Evolutionary conservation across 352 stramenopile species (phyloP).

Genomic region (Phytophthora fragariae): DNA sequence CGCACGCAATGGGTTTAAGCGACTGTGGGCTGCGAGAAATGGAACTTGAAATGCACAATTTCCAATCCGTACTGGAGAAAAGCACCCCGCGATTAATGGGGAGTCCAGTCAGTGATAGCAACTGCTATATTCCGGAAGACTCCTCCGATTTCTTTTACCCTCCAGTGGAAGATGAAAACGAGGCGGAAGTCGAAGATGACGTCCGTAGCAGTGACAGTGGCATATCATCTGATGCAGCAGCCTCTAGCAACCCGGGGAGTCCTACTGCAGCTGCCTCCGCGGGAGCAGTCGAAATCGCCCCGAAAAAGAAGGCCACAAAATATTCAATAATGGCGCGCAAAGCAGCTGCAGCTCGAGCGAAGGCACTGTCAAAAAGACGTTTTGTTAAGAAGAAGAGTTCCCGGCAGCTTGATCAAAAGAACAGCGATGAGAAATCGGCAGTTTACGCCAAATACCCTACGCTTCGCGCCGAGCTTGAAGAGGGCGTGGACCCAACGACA

Average conservation of each 20-base stretch:
- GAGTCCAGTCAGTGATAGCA: slow-evolving; percentile 38
- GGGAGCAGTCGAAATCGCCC: slow-evolving; percentile 22
- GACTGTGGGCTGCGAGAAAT: slow-evolving; percentile 85
- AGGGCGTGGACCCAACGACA: slow-evolving; percentile 56
- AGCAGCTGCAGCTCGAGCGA: slow-evolving; percentile 64
- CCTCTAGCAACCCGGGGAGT: slow-evolving; percentile 21
- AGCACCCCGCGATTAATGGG: slow-evolving; percentile 52
- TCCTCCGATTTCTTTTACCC: slow-evolving; percentile 57
- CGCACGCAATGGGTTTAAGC: slow-evolving; percentile 79
- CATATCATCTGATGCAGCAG: slow-evolving; percentile 26
- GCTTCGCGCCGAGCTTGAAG: slow-evolving; percentile 71
- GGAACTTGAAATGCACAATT: slow-evolving; percentile 80
- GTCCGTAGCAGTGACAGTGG: slow-evolving; percentile 31
- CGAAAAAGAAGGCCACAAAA: slow-evolving; percentile 50
- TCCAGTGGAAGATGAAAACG: slow-evolving; percentile 54
- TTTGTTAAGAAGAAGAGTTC: slow-evolving; percentile 56
- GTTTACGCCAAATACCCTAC: slow-evolving; percentile 69
- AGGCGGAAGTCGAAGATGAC: slow-evolving; percentile 53
- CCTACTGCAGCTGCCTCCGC: slow-evolving; percentile 22
- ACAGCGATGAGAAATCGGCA: slow-evolving; percentile 48
- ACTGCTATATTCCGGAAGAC: slow-evolving; percentile 59
- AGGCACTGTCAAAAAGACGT: slow-evolving; percentile 51
- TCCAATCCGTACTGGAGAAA: slow-evolving; percentile 71
- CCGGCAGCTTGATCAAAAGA: slow-evolving; percentile 47
- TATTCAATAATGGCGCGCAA: slow-evolving; percentile 72